Evolutionary conservation across 805 yeast species (phyloP), one percentile per base, ranked within the genome.

Genomic region (Saccharomycopsis lassenensis): DNA sequence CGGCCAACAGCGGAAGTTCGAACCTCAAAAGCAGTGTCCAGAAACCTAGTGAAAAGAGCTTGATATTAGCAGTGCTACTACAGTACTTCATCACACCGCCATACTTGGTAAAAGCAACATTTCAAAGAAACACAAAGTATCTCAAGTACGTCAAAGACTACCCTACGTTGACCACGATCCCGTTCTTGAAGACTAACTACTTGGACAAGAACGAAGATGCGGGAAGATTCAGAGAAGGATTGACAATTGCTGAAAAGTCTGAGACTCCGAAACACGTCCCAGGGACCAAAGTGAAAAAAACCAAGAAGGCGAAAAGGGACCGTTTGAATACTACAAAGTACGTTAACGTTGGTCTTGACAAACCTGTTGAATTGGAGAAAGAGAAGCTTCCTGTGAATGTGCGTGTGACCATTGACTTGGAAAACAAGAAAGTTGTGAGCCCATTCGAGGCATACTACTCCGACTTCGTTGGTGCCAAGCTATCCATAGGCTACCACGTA

Each of bases 1-100:
- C 46, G 48, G 10, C 44, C 38, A 4, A 39, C 29, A 14, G 43
- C 41, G 14, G 37, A 44, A 24, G 30, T 25, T 29, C 29, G 24
- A 19, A 22, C 40, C 24, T 16, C 12, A 31, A 24, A 23, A 29
- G 30, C 19, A 4, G 6, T 25, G 15, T 11, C 5, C 30, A 20
- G 6, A 49, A 48, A 30, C 44, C 8, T 5, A 28, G 36, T 11
- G 42, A 41, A 23, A 47, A 37, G 23, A 46, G 42, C 43, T 46
- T 55, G 33, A 61, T 76, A 5, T 65, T 84, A 37, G 86, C 89
- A 1, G 62, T 77, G 1, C 61, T 86, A 26, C 58, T 86, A 39
- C 94, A 84, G 52, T 85, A 62, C 52, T 83, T 83, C 50, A 74
- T 85, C 11, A 85, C 95, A 0, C 95, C 95, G 1, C 80, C 84